A percentile compares a stretch with the other conserved stretches of the same genome.
These are phyloP conservation scores for Cynara cardunculus DNA, from an alignment of 129 eudicot species.

Conservation along the genomic window DNA sequence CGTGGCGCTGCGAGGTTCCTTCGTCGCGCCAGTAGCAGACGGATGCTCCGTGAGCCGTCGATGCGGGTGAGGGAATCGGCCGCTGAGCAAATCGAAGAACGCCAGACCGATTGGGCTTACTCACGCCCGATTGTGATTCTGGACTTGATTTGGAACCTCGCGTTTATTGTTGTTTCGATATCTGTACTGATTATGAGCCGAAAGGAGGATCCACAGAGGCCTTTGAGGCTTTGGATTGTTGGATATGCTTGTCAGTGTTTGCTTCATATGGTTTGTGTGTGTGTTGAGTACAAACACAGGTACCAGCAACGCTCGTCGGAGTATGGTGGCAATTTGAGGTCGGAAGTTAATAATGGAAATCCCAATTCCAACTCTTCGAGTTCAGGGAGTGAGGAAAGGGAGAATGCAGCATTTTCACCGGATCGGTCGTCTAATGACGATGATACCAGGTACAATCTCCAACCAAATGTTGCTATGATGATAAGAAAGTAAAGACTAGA, in stretches of 20 bases:
- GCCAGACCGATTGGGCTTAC: slow-evolving; percentile 84
- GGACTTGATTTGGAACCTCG: slow-evolving; percentile 64
- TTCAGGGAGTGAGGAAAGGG: slow-evolving; percentile 48
- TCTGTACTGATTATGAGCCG: slow-evolving; percentile 45
- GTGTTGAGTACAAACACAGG: slow-evolving; percentile 56
- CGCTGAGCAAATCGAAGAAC: slow-evolving; percentile 76
- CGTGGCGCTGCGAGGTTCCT: slow-evolving; percentile 73
- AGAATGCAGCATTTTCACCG: slow-evolving; percentile 22
- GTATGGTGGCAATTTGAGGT: slow-evolving; percentile 17
- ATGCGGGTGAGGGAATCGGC: slow-evolving; percentile 72
- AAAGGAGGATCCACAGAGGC: slow-evolving; percentile 48
- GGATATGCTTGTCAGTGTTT: slow-evolving; percentile 68
- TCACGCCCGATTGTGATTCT: slow-evolving; percentile 61
- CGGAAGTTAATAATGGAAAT: slow-evolving; percentile 17
- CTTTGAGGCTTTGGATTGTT: slow-evolving; percentile 75
- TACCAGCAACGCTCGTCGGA: slow-evolving; percentile 22
- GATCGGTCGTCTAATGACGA: slow-evolving; percentile 35
- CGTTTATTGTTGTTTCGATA: slow-evolving; percentile 50
- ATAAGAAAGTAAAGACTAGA: background rate
- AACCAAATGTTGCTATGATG: background rate
- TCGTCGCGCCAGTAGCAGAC: slow-evolving; percentile 64
- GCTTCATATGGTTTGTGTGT: slow-evolving; percentile 72
- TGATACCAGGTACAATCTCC: slow-evolving; percentile 40
- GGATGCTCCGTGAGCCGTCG: slow-evolving; percentile 73
- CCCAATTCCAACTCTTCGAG: slow-evolving; percentile 31